phyloP scores from a whole-genome alignment of 371 early-diverging fungal species.

The Syncephalis plumigaleata region DNA sequence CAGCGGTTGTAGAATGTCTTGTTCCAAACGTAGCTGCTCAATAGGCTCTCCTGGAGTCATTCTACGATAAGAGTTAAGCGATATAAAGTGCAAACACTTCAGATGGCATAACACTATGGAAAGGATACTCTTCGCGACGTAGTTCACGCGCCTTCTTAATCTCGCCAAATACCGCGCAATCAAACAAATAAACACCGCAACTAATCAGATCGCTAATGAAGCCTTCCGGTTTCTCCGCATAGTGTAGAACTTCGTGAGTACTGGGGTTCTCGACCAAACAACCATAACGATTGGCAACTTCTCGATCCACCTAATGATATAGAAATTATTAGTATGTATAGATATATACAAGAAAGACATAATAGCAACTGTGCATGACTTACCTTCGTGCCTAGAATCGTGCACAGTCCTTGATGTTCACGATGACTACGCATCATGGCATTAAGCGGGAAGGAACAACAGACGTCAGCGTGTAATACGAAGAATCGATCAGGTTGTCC shows the following conservation, averaged over 20 bases:
- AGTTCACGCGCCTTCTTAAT: constrained; percentile 61
- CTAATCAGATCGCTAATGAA: constrained; percentile 87
- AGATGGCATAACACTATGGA: not conserved
- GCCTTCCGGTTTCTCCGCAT: constrained; percentile 93
- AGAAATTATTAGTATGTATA: not conserved
- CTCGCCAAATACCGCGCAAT: constrained; percentile 61
- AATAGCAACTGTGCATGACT: not conserved
- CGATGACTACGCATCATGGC: constrained; percentile 71
- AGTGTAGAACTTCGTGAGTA: constrained; percentile 79
- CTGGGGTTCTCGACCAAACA: constrained; percentile 77
- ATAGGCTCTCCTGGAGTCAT: constrained; percentile 14
- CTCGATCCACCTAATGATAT: constrained; percentile 28
- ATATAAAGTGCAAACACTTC: not conserved
- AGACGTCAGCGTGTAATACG: constrained; percentile 91
- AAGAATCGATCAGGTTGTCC: constrained; percentile 82
- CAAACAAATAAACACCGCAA: constrained; percentile 87
- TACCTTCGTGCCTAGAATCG: constrained; percentile 73
- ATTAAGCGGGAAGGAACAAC: constrained; percentile 78
- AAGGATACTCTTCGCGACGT: constrained; percentile 27
- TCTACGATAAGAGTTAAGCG: not conserved
- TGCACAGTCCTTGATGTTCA: constrained; percentile 58
- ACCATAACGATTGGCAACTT: constrained; percentile 71
- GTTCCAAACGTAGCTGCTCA: constrained; percentile 75
- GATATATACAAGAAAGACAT: not conserved
- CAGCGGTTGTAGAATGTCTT: constrained; percentile 74